A percentile compares a stretch with the other conserved stretches of the same genome.
phyloP scores from a whole-genome alignment of 208 protist species.

The Leishmania aethiopica region DNA sequence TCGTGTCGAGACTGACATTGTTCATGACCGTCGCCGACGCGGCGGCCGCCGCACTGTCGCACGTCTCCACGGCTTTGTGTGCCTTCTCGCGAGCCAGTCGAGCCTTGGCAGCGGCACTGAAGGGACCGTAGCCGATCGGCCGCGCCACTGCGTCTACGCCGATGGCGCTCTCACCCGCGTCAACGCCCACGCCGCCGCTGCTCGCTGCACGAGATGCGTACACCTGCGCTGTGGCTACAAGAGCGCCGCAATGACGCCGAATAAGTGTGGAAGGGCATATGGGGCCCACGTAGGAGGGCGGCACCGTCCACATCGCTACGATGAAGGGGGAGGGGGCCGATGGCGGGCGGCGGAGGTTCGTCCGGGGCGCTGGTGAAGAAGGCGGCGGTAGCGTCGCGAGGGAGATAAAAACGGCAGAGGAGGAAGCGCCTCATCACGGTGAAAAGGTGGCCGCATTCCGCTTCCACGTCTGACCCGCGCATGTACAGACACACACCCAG shows the following conservation, averaged over 20 bases:
- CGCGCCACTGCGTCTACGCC: constrained; percentile 3
- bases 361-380: neutral
- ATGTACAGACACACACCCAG: neutral
- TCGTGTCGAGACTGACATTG: constrained; percentile 48
- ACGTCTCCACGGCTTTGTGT: neutral
- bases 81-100: constrained; percentile 17
- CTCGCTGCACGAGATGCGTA: neutral
- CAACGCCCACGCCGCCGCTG: neutral
- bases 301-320: neutral
- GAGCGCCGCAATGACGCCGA: neutral
- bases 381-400: neutral
- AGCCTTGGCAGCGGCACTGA: constrained; percentile 52
- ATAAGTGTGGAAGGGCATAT: neutral
- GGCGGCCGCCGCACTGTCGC: neutral
- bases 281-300: neutral
- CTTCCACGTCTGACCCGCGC: too few relatives aligned
- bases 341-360: neutral
- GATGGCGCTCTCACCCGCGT: constrained; percentile 5
- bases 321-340: neutral
- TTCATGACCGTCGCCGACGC: constrained; percentile 40
- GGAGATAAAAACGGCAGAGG: neutral
- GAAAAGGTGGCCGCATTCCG: too few relatives aligned
- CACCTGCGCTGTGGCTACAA: neutral
- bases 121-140: constrained; percentile 58
- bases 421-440: neutral